These are phyloP conservation scores for Candida gorgasii DNA, from an alignment of 805 yeast species.

Conservation along the genomic window DNA sequence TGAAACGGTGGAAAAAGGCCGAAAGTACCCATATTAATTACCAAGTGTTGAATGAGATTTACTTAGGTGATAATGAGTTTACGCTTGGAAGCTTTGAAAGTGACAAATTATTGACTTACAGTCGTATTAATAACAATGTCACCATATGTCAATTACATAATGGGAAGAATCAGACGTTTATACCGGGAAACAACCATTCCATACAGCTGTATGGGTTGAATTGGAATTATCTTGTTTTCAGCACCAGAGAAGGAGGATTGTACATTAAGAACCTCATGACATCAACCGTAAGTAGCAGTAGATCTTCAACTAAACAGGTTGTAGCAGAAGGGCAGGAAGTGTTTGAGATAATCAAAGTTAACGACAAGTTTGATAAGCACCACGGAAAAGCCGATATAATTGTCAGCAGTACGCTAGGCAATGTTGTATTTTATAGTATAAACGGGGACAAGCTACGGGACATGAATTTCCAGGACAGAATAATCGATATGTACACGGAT, in stretches of 20 bases:
- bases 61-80: slow-evolving; percentile 16
- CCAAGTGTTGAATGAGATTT: slow-evolving; percentile 28
- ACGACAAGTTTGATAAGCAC: slow-evolving; percentile 25
- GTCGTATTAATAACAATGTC: slow-evolving; percentile 28
- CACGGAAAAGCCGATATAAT: slow-evolving; percentile 27
- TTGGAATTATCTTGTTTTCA: slow-evolving; percentile 35
- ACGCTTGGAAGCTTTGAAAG: slow-evolving; percentile 27
- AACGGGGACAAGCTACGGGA: slow-evolving; percentile 19
- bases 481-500: slow-evolving; percentile 6
- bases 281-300: slow-evolving; percentile 28
- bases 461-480: slow-evolving; percentile 14
- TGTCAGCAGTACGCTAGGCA: slow-evolving; percentile 25
- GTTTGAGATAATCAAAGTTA: slow-evolving; percentile 17
- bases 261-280: slow-evolving; percentile 35
- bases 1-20: slow-evolving; percentile 41
- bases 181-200: slow-evolving; percentile 30
- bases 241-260: slow-evolving; percentile 29
- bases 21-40: slow-evolving; percentile 29
- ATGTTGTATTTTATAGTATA: slow-evolving; percentile 26
- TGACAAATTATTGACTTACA: slow-evolving; percentile 30
- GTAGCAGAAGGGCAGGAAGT: slow-evolving; percentile 14
- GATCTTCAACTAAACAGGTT: slow-evolving; percentile 22
- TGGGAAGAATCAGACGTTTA: slow-evolving; percentile 39
- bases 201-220: slow-evolving; percentile 19
- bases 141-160: slow-evolving; percentile 31